Conservation (phyloP, 1,139 yeast species). For the Candida sanyaensis region DNA sequence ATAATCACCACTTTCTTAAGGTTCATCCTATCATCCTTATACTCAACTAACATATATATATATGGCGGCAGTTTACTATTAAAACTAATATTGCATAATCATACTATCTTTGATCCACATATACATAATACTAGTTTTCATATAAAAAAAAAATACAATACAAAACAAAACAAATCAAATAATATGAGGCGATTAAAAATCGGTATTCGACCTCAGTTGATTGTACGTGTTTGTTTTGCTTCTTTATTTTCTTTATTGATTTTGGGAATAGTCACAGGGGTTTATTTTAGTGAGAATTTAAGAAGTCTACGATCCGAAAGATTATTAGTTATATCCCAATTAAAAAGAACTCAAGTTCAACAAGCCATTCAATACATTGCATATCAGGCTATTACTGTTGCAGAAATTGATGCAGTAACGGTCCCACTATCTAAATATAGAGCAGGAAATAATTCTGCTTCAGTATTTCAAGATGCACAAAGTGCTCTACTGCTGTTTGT, state of each 20-base stretch:
- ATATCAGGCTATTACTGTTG: constrained; percentile 72
- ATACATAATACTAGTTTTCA: background rate
- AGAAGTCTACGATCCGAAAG: constrained; percentile 67
- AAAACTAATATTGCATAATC: too few relatives aligned
- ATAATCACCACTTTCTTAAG: too few relatives aligned
- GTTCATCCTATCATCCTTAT: too few relatives aligned
- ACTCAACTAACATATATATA: too few relatives aligned
- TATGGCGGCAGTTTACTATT: too few relatives aligned
- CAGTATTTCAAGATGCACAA: constrained; percentile 44
- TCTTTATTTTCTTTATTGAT: constrained; percentile 75
- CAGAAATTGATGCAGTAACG: constrained; percentile 62
- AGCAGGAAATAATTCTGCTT: constrained; percentile 66
- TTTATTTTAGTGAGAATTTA: constrained; percentile 69
- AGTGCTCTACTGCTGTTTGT: constrained; percentile 57
- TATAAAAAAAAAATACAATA: background rate
- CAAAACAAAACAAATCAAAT: background rate
- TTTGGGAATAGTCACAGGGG: constrained; percentile 77
- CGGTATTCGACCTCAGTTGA: constrained; percentile 70
- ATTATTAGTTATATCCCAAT: constrained; percentile 73
- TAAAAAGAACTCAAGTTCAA: constrained; percentile 76
- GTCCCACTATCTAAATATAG: constrained; percentile 59
- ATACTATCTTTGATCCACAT: too few relatives aligned
- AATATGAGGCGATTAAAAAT: constrained; percentile 44
- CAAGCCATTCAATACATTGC: constrained; percentile 66
- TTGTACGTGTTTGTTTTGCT: constrained; percentile 74